Evolutionary conservation across 495 filamentous ascomycete species (phyloP).

Genomic region (Collariella sp.): DNA sequence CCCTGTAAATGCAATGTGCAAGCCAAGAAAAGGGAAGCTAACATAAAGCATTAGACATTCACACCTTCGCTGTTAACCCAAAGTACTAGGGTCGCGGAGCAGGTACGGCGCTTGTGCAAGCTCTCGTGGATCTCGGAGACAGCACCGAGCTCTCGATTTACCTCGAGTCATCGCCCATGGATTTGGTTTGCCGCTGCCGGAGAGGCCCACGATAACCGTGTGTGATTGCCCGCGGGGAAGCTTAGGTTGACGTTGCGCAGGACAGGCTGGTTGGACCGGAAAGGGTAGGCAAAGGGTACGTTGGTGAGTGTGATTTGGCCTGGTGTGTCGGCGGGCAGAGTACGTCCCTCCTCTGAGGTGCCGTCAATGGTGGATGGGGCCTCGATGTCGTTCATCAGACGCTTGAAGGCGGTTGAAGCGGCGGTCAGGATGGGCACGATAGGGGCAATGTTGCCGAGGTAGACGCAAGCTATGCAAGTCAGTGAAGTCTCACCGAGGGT

Average conservation of each 20-base stretch:
- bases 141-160: conserved; percentile 33
- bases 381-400: conserved; percentile 84
- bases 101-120: conserved; percentile 33
- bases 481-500: conserved; percentile 68
- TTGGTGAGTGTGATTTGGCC: conserved; percentile 68
- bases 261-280: conserved; percentile 71
- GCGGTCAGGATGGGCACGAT: conserved; percentile 64
- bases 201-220: conserved; percentile 58
- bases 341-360: conserved; percentile 55
- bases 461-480: conserved; percentile 46
- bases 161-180: conserved; percentile 71
- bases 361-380: conserved; percentile 70
- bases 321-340: conserved; percentile 55
- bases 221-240: conserved; percentile 79
- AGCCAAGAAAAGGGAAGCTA: background rate
- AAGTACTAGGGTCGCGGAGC: conserved; percentile 35
- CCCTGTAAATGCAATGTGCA: too few relatives aligned
- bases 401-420: conserved; percentile 68
- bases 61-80: conserved; percentile 26
- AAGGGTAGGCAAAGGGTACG: conserved; percentile 85
- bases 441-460: conserved; percentile 75
- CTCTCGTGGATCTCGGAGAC: conserved; percentile 35
- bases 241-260: conserved; percentile 67
- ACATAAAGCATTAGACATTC: conserved; percentile 19
- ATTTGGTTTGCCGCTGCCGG: conserved; percentile 63